Evolutionary conservation across 1,139 yeast genomes (phyloP).

Genomic region (Wickerhamomyces sp.): DNA sequence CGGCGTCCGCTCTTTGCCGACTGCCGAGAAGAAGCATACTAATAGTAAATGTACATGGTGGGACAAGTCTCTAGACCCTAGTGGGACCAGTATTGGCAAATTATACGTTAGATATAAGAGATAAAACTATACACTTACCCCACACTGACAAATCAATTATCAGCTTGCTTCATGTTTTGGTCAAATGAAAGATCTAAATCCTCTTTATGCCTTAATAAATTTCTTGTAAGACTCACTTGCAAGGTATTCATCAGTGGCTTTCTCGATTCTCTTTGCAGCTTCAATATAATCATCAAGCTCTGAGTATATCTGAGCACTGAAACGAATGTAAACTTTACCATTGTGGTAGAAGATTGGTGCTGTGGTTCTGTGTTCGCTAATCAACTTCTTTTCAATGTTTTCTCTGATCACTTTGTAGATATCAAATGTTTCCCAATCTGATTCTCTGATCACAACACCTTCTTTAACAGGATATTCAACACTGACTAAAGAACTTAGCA

Average conservation of each 20-base stretch:
- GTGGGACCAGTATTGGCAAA: too few species aligned
- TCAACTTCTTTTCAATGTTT: conserved; percentile 18
- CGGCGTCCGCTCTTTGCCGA: neutral
- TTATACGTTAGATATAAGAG: too few species aligned
- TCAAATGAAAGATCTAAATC: too few species aligned
- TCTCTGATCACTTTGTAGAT: conserved; percentile 12
- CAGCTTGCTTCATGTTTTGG: too few species aligned
- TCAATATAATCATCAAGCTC: conserved; percentile 45
- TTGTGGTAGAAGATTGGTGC: conserved; percentile 43
- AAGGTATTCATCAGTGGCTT: conserved; percentile 5
- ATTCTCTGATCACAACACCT: conserved; percentile 34
- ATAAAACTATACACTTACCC: too few species aligned
- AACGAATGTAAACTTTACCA: conserved; percentile 43
- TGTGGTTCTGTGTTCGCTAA: conserved; percentile 36
- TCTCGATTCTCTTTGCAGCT: conserved; percentile 6
- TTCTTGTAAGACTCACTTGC: conserved; percentile 4
- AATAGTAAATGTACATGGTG: too few species aligned
- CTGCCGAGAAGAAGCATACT: too few species aligned
- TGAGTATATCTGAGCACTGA: conserved; percentile 58
- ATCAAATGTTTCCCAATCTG: conserved; percentile 7
- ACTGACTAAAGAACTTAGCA: conserved; percentile 3
- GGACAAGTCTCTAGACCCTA: too few species aligned
- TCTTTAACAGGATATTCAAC: conserved; percentile 29
- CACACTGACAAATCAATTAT: neutral
- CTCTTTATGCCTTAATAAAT: conserved; percentile 2